Evolutionary conservation across 768 basidiomycete species (phyloP).

Genomic region (Rubroboletus pulcherrimus): DNA sequence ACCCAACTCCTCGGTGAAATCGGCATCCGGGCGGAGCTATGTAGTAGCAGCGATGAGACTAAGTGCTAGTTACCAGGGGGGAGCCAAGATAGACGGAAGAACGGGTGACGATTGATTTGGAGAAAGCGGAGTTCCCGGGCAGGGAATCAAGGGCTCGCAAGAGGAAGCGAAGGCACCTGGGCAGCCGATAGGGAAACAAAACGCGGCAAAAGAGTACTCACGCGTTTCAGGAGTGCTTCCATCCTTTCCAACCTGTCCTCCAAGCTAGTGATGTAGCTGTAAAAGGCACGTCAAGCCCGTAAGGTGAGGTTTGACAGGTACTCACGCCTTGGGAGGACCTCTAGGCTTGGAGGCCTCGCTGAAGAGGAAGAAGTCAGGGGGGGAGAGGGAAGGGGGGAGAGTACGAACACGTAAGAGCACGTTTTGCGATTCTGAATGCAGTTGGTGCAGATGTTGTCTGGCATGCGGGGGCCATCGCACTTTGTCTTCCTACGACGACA

Average conservation of each 20-base stretch:
- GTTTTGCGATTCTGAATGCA: conserved; percentile 47
- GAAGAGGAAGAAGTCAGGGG: conserved; percentile 3
- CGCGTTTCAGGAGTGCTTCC: conserved; percentile 51
- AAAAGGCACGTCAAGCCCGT: background rate
- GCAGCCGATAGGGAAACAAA: background rate
- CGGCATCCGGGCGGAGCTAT: conserved; percentile 59
- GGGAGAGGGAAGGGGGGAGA: background rate
- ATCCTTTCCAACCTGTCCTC: conserved; percentile 58
- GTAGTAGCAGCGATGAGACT: conserved; percentile 11
- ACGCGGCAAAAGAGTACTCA: conserved; percentile 23
- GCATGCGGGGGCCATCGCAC: conserved; percentile 56
- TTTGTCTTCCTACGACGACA: conserved; percentile 58
- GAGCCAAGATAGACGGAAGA: background rate
- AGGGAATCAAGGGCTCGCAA: background rate
- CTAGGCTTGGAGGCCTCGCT: conserved; percentile 66
- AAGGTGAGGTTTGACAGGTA: conserved; percentile 5
- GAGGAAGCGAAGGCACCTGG: background rate
- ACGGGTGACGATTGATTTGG: background rate
- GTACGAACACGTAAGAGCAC: conserved; percentile 59
- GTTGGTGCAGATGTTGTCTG: conserved; percentile 53
- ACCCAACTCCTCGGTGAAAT: conserved; percentile 62
- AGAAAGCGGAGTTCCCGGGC: background rate
- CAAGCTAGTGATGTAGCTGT: conserved; percentile 53
- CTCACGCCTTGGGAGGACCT: conserved; percentile 66
- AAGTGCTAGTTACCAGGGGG: background rate